These are phyloP conservation scores for Avena eriantha DNA, from an alignment of 176 grass and related monocot species.

Conservation along the genomic window DNA sequence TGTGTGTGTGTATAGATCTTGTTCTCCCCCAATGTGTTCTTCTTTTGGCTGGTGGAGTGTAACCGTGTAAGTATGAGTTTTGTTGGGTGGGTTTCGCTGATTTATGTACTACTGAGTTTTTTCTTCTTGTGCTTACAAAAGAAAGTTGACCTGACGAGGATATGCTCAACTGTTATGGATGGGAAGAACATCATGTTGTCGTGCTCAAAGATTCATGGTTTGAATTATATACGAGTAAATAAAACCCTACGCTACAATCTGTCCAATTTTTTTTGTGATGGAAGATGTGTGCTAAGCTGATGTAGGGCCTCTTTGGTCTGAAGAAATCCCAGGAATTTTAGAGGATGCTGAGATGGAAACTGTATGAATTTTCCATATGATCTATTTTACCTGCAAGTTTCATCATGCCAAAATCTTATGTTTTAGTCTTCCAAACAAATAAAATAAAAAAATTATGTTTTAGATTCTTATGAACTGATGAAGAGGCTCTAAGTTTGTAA, in stretches of 20 bases:
- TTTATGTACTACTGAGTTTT: not conserved
- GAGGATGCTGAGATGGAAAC: not conserved
- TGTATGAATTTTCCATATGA: too few species aligned
- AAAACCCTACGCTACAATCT: not conserved
- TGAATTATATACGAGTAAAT: not conserved
- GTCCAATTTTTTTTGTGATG: not conserved
- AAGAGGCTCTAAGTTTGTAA: too few species aligned
- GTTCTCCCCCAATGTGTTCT: not conserved
- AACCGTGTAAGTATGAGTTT: slow-evolving; percentile 20
- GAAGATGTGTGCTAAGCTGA: too few species aligned
- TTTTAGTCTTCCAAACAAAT: too few species aligned
- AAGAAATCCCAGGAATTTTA: not conserved
- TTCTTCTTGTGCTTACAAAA: not conserved
- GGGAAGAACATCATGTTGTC: not conserved
- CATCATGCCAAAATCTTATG: too few species aligned
- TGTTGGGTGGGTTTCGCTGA: slow-evolving; percentile 4
- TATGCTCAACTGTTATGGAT: too few species aligned
- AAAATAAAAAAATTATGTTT: too few species aligned
- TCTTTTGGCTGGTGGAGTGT: not conserved
- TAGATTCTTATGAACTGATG: too few species aligned
- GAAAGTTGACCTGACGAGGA: not conserved
- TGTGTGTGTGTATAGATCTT: not conserved
- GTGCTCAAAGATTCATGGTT: not conserved
- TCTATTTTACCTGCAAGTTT: too few species aligned
- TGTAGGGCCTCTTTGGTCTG: too few species aligned